These are phyloP conservation scores for Paramecium tetraurelia DNA, from an alignment of 73 alveolate genomes.

Conservation along the genomic window DNA sequence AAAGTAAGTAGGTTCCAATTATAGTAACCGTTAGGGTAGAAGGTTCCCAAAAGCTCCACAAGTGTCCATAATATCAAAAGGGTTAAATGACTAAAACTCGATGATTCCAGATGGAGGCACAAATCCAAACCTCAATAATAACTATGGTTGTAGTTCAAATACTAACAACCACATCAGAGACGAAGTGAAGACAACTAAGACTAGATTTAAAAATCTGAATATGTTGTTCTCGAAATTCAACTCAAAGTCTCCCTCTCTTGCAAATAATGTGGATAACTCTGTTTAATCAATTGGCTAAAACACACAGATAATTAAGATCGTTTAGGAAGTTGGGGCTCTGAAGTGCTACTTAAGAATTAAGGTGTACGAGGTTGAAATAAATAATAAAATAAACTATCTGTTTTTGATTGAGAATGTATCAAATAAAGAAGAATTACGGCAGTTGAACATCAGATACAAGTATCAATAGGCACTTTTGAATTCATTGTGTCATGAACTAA, in stretches of 20 bases:
- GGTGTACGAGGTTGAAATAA: not conserved
- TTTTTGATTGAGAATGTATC: not conserved
- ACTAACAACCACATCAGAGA: not conserved
- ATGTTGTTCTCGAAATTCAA: not conserved
- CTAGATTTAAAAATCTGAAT: not conserved
- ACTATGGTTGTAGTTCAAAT: not conserved
- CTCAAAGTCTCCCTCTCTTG: not conserved
- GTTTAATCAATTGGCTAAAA: not conserved
- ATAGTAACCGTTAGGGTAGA: not conserved
- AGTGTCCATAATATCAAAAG: not conserved
- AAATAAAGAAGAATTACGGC: not conserved
- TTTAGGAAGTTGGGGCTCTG: not conserved
- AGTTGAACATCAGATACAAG: not conserved
- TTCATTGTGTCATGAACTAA: constrained; percentile 12
- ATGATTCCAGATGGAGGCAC: not conserved
- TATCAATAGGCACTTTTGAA: not conserved
- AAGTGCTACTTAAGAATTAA: not conserved
- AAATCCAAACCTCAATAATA: not conserved
- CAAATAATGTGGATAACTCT: not conserved
- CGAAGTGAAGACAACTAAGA: not conserved
- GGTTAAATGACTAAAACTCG: not conserved
- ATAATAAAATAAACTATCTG: not conserved
- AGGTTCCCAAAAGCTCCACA: not conserved
- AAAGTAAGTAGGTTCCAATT: not conserved
- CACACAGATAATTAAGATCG: not conserved